Conservation (phyloP, 768 basidiomycete genomes). For the Gyrodon lividus region DNA sequence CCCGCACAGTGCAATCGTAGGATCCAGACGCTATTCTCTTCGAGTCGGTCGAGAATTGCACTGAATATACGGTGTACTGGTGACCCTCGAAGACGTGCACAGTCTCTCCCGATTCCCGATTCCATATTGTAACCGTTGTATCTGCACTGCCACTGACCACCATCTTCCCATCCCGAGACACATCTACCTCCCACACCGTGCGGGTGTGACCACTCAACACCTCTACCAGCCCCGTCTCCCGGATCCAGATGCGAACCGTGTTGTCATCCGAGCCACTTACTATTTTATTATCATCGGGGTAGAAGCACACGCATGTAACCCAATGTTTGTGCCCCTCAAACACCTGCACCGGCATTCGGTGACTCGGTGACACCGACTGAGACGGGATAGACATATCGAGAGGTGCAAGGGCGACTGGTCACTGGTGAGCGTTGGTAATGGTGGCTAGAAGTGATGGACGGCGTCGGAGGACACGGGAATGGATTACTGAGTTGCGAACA, state of each 20-base stretch:
- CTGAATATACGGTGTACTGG: conserved; percentile 21
- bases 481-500: too few species aligned
- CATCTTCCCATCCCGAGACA: neutral
- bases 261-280: neutral
- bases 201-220: neutral
- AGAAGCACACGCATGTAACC: neutral
- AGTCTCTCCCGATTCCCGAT: neutral
- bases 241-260: neutral
- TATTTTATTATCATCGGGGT: neutral
- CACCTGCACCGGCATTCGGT: neutral
- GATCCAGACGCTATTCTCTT: conserved; percentile 40
- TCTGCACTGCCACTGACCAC: conserved; percentile 2
- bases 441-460: neutral
- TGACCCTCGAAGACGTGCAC: conserved; percentile 2
- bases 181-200: neutral
- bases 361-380: neutral
- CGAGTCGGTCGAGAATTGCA: conserved; percentile 42
- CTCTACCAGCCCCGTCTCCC: neutral
- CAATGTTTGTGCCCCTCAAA: neutral
- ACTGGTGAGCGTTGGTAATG: neutral
- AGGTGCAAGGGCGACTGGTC: neutral
- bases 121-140: neutral
- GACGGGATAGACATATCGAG: neutral
- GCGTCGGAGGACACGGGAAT: neutral
- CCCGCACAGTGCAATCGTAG: conserved; percentile 24